Conservation (phyloP, 441 rosid species). For the Erysimum cheiri region DNA sequence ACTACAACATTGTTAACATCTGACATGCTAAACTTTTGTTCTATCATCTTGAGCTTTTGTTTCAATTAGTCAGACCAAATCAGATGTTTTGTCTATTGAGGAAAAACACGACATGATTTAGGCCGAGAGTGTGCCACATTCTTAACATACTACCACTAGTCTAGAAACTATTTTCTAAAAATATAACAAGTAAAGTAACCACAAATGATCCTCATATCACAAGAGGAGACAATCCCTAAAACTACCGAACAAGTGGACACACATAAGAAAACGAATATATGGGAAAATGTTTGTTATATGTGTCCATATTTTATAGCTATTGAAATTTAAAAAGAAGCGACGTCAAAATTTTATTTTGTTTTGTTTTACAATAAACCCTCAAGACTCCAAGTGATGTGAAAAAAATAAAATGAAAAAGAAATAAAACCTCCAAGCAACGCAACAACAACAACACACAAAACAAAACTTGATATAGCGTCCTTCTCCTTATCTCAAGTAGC, state of each 20-base stretch:
- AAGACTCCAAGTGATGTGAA: not conserved
- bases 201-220: not conserved
- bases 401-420: not conserved
- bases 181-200: not conserved
- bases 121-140: not conserved
- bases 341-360: too few relatives aligned
- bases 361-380: not conserved
- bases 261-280: not conserved
- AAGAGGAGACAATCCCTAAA: not conserved
- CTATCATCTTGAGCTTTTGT: not conserved
- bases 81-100: not conserved
- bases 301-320: not conserved
- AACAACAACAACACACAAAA: slow-evolving; percentile 31
- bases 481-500: slow-evolving; percentile 32
- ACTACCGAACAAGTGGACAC: not conserved
- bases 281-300: not conserved
- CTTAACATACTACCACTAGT: not conserved
- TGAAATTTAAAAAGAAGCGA: not conserved
- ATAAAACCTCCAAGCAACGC: not conserved
- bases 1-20: too few relatives aligned
- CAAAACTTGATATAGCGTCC: slow-evolving; percentile 32
- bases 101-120: too few relatives aligned
- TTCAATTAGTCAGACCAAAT: not conserved
- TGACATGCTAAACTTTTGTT: not conserved
- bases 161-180: not conserved